Evolutionary conservation across 768 basidiomycete genomes (phyloP).

Genomic region (Podaxis pistillaris): DNA sequence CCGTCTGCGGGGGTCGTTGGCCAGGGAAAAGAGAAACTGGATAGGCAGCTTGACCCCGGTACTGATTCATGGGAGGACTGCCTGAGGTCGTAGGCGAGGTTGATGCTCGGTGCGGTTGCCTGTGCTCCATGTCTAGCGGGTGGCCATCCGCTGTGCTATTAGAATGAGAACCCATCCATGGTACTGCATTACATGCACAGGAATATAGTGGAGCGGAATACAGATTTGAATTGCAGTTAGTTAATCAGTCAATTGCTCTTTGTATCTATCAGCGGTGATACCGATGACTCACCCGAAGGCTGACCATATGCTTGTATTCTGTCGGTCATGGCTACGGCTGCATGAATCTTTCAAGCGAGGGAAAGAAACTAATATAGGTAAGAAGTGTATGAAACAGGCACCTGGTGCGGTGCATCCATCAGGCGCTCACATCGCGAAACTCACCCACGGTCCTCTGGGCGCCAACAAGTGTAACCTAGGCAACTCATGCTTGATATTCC

Average conservation of each 20-base stretch:
- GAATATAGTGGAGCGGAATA: background rate
- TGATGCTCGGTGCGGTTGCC: constrained; percentile 12
- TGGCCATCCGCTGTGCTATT: background rate
- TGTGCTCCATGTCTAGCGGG: constrained; percentile 5
- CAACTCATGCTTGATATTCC: background rate
- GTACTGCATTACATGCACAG: background rate
- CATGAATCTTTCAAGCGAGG: background rate
- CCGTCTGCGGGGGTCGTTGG: constrained; percentile 27
- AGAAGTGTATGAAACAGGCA: background rate
- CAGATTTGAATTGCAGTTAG: background rate
- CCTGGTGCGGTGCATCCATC: background rate
- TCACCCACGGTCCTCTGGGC: constrained; percentile 6
- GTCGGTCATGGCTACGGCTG: background rate
- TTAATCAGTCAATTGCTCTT: background rate
- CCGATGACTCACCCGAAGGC: background rate
- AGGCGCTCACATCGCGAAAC: constrained; percentile 3
- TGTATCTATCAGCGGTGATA: background rate
- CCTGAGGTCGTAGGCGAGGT: constrained; percentile 9
- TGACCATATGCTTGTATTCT: constrained; percentile 1
- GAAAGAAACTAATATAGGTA: background rate
- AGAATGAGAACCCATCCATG: background rate
- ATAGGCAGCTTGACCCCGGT: constrained; percentile 16
- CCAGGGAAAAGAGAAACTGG: constrained; percentile 27
- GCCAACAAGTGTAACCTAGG: background rate
- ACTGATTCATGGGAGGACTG: constrained; percentile 6